Evolutionary conservation across 2,329 filamentous ascomycete genomes (phyloP).

Genomic region (Pyrenochaeta sp.): DNA sequence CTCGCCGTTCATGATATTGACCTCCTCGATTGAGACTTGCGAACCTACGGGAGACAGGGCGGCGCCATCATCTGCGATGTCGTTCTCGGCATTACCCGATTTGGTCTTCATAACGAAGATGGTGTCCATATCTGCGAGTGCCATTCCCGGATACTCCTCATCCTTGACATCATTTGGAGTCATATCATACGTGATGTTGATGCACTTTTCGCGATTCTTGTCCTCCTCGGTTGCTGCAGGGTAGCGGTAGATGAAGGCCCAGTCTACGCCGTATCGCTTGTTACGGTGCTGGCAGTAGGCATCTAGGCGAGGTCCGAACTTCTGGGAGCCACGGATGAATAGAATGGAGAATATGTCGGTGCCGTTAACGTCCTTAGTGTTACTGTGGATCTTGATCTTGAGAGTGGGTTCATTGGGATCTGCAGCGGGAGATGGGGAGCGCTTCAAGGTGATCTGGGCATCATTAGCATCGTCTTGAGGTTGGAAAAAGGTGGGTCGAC

Average conservation of each 20-base stretch:
- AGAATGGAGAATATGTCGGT: constrained; percentile 23
- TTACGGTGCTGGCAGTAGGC: constrained; percentile 23
- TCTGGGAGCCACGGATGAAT: constrained; percentile 9
- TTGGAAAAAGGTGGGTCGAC: neutral
- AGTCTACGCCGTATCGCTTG: constrained; percentile 18
- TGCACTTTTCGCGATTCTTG: neutral
- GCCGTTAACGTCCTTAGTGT: constrained; percentile 17
- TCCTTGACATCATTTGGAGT: constrained; percentile 15
- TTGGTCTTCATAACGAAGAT: constrained; percentile 17
- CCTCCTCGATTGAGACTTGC: constrained; percentile 1
- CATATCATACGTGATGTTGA: constrained; percentile 21
- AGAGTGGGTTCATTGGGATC: constrained; percentile 1
- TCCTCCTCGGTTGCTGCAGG: neutral
- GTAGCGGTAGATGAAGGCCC: constrained; percentile 21
- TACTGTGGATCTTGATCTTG: constrained; percentile 18
- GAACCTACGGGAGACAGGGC: constrained; percentile 2
- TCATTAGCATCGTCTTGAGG: neutral
- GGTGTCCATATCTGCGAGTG: constrained; percentile 17
- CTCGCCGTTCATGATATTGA: constrained; percentile 11
- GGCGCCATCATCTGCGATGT: neutral
- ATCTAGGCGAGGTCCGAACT: constrained; percentile 20
- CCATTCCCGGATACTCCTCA: constrained; percentile 4
- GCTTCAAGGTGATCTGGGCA: constrained; percentile 4
- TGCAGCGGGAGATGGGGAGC: neutral
- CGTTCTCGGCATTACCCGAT: neutral